These are phyloP conservation scores for Penicillium subrubescens DNA, from an alignment of 495 filamentous ascomycete species.

Conservation along the genomic window DNA sequence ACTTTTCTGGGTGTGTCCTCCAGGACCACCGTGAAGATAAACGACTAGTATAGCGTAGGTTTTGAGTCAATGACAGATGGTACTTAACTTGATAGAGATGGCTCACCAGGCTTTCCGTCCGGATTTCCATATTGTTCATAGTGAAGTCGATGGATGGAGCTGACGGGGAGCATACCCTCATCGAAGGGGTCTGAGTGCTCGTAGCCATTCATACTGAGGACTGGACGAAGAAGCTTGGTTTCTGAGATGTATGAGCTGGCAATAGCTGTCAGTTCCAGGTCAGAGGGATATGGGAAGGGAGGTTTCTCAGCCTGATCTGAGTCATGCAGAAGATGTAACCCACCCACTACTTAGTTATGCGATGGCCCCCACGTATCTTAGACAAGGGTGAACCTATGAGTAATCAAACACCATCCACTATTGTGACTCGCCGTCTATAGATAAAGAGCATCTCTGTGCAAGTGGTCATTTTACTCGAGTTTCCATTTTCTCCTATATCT, in stretches of 20 bases:
- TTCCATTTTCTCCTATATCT: not conserved
- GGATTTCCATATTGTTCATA: constrained; percentile 48
- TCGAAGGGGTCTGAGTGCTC: constrained; percentile 26
- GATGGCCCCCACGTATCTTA: no score
- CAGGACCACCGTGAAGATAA: constrained; percentile 50
- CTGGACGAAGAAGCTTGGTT: not conserved
- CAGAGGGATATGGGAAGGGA: not conserved
- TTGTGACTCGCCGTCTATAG: no score
- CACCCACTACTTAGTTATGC: no score
- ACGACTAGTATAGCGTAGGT: constrained; percentile 25
- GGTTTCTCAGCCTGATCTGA: not conserved
- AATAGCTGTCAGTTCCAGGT: no score
- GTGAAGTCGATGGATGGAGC: constrained; percentile 39
- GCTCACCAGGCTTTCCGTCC: constrained; percentile 32
- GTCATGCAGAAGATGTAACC: not conserved
- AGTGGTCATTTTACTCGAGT: not conserved
- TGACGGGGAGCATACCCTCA: constrained; percentile 35
- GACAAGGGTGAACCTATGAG: no score
- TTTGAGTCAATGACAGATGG: not conserved
- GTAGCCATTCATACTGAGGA: constrained; percentile 17
- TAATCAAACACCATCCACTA: no score
- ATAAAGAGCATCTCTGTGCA: no score
- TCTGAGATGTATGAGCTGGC: not conserved
- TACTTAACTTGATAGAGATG: not conserved
- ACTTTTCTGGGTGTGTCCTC: constrained; percentile 34